phyloP scores from a whole-genome alignment of 78 protist species.

The Mantamonas sphyraenae region DNA sequence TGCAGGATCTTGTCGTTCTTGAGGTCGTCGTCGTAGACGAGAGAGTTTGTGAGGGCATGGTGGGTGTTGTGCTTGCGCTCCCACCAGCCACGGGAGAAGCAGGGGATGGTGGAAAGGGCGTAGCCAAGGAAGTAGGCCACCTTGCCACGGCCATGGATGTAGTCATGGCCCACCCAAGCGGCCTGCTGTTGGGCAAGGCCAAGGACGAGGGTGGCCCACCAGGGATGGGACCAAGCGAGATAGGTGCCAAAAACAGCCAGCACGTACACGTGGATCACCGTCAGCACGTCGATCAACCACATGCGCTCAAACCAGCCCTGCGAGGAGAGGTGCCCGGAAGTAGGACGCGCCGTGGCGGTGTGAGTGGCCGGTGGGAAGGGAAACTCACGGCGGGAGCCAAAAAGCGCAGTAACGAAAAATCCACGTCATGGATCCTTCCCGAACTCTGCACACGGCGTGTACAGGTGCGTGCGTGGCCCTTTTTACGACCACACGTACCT shows the following conservation, averaged over 20 bases:
- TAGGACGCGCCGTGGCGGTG: no score
- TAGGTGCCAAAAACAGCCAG: not conserved
- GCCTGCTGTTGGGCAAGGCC: not conserved
- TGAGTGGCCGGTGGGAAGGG: no score
- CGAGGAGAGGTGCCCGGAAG: no score
- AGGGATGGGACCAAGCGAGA: not conserved
- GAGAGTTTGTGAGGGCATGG: conserved; percentile 33
- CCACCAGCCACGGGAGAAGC: conserved; percentile 28
- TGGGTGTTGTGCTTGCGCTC: conserved; percentile 32
- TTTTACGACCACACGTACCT: no score
- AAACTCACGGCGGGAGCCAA: no score
- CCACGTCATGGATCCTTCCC: no score
- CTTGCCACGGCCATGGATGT: conserved; percentile 3
- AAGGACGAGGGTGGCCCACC: not conserved
- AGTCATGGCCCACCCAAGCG: conserved; percentile 32
- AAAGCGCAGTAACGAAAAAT: no score
- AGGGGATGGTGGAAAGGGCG: not conserved
- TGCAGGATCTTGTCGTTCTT: not conserved
- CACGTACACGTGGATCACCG: not conserved
- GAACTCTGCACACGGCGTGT: no score
- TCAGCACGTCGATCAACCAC: not conserved
- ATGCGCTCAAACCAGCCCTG: conserved; percentile 5
- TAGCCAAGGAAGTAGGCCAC: not conserved
- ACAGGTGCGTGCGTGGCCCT: no score
- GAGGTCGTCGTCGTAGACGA: conserved; percentile 33